A percentile compares a stretch with the other conserved stretches of the same genome.
These are phyloP conservation scores for Caloboletus inedulis DNA, from an alignment of 1,284 basidiomycete species.

Conservation along the genomic window DNA sequence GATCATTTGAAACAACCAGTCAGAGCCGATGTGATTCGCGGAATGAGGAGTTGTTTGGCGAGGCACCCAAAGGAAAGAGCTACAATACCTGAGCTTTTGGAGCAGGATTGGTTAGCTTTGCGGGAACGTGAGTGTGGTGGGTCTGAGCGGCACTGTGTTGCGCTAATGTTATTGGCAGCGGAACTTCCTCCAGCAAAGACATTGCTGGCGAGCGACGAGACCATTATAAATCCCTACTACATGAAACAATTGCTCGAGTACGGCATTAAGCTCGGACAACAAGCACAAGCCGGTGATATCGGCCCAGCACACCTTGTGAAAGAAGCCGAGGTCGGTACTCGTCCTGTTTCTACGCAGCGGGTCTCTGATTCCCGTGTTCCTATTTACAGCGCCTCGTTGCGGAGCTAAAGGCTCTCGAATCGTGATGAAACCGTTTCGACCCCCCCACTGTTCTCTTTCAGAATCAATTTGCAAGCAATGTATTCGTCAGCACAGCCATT, in stretches of 20 bases:
- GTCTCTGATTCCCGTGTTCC: not conserved
- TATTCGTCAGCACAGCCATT: constrained; percentile 26
- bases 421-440: constrained; percentile 20
- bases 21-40: constrained; percentile 63
- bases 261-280: constrained; percentile 54
- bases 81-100: constrained; percentile 74
- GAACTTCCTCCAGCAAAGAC: constrained; percentile 31
- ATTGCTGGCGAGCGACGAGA: constrained; percentile 51
- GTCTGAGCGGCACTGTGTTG: constrained; percentile 14
- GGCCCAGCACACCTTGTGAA: constrained; percentile 40
- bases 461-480: constrained; percentile 26
- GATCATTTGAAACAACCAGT: constrained; percentile 66
- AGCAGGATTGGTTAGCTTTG: constrained; percentile 65
- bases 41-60: constrained; percentile 72
- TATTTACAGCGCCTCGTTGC: constrained; percentile 35
- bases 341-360: not conserved
- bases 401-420: constrained; percentile 37
- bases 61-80: constrained; percentile 75
- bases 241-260: constrained; percentile 69
- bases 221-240: constrained; percentile 70
- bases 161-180: constrained; percentile 19
- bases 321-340: constrained; percentile 48
- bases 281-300: constrained; percentile 35
- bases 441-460: constrained; percentile 5
- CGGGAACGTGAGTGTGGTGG: constrained; percentile 42